A percentile compares a stretch with the other conserved stretches of the same genome.
phyloP scores from a whole-genome alignment of 495 filamentous ascomycete species.

The Eremomyces bilateralis region DNA sequence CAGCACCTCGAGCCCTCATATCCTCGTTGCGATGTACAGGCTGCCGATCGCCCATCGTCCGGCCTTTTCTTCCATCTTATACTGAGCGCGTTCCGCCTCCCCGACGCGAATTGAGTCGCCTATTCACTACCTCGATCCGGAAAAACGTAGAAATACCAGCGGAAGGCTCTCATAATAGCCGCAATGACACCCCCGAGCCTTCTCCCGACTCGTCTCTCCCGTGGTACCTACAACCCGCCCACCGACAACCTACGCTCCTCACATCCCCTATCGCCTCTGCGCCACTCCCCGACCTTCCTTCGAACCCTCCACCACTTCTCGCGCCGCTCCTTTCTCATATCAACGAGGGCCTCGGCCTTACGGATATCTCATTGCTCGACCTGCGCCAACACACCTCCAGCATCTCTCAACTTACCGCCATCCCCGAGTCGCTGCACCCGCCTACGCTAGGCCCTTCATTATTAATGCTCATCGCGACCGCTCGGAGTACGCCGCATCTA shows the following conservation, averaged over 20 bases:
- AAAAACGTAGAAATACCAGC: too few species aligned
- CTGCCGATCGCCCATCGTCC: too few species aligned
- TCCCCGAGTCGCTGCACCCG: too few species aligned
- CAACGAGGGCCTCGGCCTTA: slow-evolving; percentile 51
- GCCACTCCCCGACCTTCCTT: slow-evolving; percentile 54
- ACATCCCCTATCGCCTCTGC: slow-evolving; percentile 35
- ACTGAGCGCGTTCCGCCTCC: too few species aligned
- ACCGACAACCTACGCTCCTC: slow-evolving; percentile 17
- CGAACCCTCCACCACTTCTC: slow-evolving; percentile 41
- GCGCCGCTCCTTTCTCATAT: slow-evolving; percentile 22
- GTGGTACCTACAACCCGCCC: slow-evolving; percentile 51
- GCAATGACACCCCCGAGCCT: too few species aligned
- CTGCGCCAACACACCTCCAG: slow-evolving; percentile 63
- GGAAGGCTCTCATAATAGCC: too few species aligned
- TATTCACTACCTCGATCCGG: too few species aligned
- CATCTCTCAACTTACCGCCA: too few species aligned
- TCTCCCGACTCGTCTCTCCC: slow-evolving; percentile 24
- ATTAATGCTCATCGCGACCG: slow-evolving; percentile 85
- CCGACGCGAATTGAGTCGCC: too few species aligned
- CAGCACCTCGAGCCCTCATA: too few species aligned
- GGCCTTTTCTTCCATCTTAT: too few species aligned
- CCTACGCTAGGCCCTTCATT: slow-evolving; percentile 70
- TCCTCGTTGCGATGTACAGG: too few species aligned
- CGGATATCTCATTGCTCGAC: slow-evolving; percentile 56
- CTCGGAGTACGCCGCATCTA: slow-evolving; percentile 78